Percentiles rank a stretch among this genome's conserved stretches.
These are phyloP conservation scores for Neurospora hispaniola DNA, from an alignment of 495 filamentous ascomycete species.

Conservation along the genomic window DNA sequence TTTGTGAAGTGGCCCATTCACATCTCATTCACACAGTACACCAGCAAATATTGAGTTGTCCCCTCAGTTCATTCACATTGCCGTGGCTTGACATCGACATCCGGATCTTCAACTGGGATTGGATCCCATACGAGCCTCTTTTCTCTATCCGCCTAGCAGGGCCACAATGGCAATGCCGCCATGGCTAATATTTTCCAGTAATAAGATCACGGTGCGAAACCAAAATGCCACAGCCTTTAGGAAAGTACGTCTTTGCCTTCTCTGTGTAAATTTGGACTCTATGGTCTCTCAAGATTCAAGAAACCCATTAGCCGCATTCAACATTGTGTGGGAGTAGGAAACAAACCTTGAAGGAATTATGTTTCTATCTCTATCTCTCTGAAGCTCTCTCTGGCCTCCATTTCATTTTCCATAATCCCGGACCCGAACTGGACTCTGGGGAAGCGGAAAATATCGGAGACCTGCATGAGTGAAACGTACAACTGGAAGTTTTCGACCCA, in stretches of 20 bases:
- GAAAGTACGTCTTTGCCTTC: not conserved
- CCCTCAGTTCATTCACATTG: not conserved
- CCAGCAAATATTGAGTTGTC: not conserved
- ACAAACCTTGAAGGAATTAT: not conserved
- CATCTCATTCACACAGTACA: not conserved
- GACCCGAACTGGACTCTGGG: not conserved
- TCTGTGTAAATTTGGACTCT: not conserved
- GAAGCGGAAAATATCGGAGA: not conserved
- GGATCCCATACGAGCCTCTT: not conserved
- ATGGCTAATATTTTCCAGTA: not conserved
- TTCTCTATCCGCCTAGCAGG: not conserved
- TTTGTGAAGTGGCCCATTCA: not conserved
- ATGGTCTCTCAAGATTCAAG: not conserved
- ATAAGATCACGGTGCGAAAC: not conserved
- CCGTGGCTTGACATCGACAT: not conserved
- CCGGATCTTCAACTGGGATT: not conserved
- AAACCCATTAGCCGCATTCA: not conserved
- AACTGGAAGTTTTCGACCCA: not conserved
- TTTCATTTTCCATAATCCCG: not conserved
- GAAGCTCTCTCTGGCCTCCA: not conserved
- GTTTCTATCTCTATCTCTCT: not conserved
- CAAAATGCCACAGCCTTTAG: not conserved
- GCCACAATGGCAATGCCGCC: not conserved
- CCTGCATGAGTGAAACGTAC: not conserved
- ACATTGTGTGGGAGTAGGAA: not conserved